Conservation (phyloP, 2,329 filamentous ascomycete species). For the Tolypocladium cylindrosporum region DNA sequence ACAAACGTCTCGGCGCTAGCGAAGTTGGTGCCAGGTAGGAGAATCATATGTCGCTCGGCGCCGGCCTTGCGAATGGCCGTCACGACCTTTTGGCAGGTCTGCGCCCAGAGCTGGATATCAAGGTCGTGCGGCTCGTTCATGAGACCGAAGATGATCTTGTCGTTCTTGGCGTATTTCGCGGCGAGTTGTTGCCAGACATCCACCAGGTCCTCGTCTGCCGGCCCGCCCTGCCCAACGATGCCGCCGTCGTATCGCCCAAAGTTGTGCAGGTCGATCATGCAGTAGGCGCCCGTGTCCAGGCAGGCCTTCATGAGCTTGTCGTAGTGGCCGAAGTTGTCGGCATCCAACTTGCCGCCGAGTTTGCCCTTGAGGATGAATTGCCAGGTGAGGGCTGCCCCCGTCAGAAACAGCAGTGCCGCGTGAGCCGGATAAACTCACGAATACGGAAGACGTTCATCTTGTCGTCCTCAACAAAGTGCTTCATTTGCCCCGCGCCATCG, state of each 20-base stretch:
- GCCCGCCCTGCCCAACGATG: conserved; percentile 57
- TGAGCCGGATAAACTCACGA: conserved; percentile 17
- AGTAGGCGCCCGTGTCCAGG: conserved; percentile 43
- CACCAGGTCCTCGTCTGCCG: conserved; percentile 47
- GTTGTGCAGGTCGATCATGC: conserved; percentile 51
- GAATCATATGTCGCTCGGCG: conserved; percentile 54
- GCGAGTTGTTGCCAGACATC: conserved; percentile 49
- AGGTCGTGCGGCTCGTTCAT: conserved; percentile 63
- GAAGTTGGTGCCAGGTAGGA: conserved; percentile 50
- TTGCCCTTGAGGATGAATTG: conserved; percentile 47
- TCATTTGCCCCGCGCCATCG: conserved; percentile 41
- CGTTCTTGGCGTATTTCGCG: conserved; percentile 43
- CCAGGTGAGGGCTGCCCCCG: conserved; percentile 34
- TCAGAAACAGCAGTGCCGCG: neutral
- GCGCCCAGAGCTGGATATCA: conserved; percentile 46
- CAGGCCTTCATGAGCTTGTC: conserved; percentile 47
- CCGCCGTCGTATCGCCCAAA: conserved; percentile 50
- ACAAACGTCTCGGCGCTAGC: conserved; percentile 39
- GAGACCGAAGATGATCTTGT: conserved; percentile 47
- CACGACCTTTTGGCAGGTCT: conserved; percentile 51
- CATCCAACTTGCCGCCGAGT: conserved; percentile 38
- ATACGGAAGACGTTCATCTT: conserved; percentile 46
- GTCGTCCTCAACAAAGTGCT: conserved; percentile 42
- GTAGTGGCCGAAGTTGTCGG: conserved; percentile 38
- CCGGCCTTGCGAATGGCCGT: conserved; percentile 55